phyloP scores from a whole-genome alignment of 2,329 filamentous ascomycete genomes.

The Chaetomium globosum region DNA sequence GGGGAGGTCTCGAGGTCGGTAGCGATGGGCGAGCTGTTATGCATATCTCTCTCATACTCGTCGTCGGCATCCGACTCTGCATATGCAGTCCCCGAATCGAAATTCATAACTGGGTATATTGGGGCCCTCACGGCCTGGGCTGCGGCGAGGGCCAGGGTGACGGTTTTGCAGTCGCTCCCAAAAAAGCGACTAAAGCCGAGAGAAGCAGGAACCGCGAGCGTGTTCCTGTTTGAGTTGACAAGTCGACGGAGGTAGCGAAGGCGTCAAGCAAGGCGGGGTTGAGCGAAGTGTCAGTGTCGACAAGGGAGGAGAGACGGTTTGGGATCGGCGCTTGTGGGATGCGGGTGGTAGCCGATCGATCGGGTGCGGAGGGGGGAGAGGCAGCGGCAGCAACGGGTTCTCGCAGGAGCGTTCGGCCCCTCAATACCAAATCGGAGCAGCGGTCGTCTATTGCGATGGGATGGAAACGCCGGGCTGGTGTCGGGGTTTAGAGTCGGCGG shows the following conservation, averaged over 20 bases:
- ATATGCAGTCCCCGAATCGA: conserved; percentile 62
- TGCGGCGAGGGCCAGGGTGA: conserved; percentile 30
- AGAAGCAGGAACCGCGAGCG: conserved; percentile 18
- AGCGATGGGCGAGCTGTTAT: conserved; percentile 66
- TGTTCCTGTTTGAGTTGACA: conserved; percentile 15
- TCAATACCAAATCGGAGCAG: neutral
- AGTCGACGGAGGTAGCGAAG: neutral
- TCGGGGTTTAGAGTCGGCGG: neutral
- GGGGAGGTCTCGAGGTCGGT: conserved; percentile 70
- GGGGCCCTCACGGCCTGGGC: conserved; percentile 34
- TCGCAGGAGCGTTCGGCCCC: neutral
- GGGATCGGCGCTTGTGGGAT: conserved; percentile 12
- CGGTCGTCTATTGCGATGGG: neutral
- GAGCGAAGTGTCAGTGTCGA: conserved; percentile 16
- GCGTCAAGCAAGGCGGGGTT: neutral
- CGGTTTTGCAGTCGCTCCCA: conserved; percentile 3
- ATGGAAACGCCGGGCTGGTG: neutral
- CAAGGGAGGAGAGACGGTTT: conserved; percentile 12
- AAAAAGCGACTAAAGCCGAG: neutral
- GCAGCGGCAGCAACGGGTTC: neutral
- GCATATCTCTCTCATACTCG: conserved; percentile 75
- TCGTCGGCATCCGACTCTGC: conserved; percentile 81
- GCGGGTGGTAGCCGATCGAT: conserved; percentile 21
- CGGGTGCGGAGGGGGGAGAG: conserved; percentile 8
- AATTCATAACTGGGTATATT: conserved; percentile 35